Percentiles rank a stretch among this genome's conserved stretches.
These are phyloP conservation scores for Cornus florida DNA, from an alignment of 148 eudicot genomes.

Conservation along the genomic window DNA sequence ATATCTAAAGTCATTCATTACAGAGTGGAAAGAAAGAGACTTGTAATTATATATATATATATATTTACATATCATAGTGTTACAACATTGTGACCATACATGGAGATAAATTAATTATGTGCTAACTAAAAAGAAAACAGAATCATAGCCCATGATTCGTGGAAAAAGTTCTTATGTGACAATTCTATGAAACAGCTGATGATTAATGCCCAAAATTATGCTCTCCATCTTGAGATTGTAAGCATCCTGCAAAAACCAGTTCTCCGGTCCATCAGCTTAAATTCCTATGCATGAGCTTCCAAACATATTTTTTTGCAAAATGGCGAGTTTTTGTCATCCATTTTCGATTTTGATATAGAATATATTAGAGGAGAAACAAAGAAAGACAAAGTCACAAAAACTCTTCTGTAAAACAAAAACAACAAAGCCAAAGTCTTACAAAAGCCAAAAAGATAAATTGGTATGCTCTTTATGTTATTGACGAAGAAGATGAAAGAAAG, in stretches of 20 bases:
- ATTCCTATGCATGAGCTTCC: neutral
- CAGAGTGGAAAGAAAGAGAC: neutral
- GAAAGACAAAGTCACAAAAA: too few relatives aligned
- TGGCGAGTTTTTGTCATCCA: too few relatives aligned
- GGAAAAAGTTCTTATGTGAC: neutral
- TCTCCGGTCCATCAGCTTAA: neutral
- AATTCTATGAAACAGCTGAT: neutral
- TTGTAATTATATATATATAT: too few relatives aligned
- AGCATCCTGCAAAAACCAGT: slow-evolving; percentile 9
- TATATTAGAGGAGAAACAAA: too few relatives aligned
- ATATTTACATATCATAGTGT: neutral
- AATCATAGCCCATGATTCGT: neutral
- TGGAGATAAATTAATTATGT: neutral
- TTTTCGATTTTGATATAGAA: too few relatives aligned
- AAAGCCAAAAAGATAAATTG: too few relatives aligned
- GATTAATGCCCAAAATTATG: neutral
- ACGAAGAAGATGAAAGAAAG: too few relatives aligned
- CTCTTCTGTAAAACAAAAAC: too few relatives aligned
- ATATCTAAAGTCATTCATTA: neutral
- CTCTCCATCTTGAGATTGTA: neutral
- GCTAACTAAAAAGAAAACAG: neutral
- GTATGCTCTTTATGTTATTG: too few relatives aligned
- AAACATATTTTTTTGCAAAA: too few relatives aligned
- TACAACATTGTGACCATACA: neutral
- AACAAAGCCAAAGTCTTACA: too few relatives aligned